Percentiles rank a stretch among this genome's conserved stretches.
These are phyloP conservation scores for Diaporthe vexans DNA, from an alignment of 2,329 filamentous ascomycete genomes.

Conservation along the genomic window DNA sequence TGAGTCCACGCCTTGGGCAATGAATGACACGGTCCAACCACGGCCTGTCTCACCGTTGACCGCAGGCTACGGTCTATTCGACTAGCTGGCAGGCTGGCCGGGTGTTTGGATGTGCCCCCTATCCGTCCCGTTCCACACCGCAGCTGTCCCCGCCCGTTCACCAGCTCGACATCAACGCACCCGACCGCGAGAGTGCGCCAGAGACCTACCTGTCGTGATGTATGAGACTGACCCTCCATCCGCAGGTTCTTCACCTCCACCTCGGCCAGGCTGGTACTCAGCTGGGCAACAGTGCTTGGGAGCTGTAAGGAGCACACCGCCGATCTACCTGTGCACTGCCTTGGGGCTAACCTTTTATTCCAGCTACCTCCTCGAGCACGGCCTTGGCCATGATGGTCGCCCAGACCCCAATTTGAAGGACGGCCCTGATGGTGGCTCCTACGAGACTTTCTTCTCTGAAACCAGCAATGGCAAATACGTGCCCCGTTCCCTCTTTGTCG, in stretches of 20 bases:
- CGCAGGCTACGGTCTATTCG: conserved; percentile 2
- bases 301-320: conserved; percentile 71
- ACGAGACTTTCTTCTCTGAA: conserved; percentile 82
- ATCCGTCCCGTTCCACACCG: not conserved
- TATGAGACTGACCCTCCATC: conserved; percentile 34
- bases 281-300: conserved; percentile 82
- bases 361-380: conserved; percentile 81
- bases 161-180: conserved; percentile 6
- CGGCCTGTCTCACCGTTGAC: conserved; percentile 24
- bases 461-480: conserved; percentile 80
- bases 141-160: not conserved
- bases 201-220: conserved; percentile 16
- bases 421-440: conserved; percentile 72
- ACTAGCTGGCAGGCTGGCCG: not conserved
- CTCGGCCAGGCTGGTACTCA: conserved; percentile 79
- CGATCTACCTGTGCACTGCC: conserved; percentile 41
- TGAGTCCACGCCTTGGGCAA: conserved; percentile 4
- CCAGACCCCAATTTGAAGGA: conserved; percentile 73
- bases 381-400: conserved; percentile 75
- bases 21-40: conserved; percentile 17
- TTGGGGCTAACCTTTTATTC: conserved; percentile 45
- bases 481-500: conserved; percentile 79
- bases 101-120: conserved; percentile 26
- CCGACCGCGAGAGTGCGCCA: not conserved
- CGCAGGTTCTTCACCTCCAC: conserved; percentile 74